Conservation (phyloP, 2,329 filamentous ascomycete species). For the Beauveria australis region DNA sequence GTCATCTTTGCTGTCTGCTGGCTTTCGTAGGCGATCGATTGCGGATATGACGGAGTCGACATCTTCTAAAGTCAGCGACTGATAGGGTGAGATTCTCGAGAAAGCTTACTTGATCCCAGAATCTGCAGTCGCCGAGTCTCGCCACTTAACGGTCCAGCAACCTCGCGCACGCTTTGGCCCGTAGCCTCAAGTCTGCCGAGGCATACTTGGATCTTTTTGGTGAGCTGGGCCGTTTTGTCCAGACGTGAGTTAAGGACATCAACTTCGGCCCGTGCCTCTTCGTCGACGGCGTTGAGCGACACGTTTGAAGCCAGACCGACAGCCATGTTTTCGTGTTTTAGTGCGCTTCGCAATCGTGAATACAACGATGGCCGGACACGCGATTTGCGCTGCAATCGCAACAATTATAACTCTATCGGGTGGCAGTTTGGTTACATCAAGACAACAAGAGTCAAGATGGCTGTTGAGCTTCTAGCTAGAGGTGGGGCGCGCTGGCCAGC, state of each 20-base stretch:
- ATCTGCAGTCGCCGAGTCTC: constrained; percentile 85
- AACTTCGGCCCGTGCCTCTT: constrained; percentile 61
- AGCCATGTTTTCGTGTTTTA: constrained; percentile 34
- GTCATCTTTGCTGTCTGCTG: constrained; percentile 83
- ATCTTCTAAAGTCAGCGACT: constrained; percentile 40
- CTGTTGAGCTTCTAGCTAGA: neutral
- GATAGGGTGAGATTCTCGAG: neutral
- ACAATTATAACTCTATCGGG: neutral
- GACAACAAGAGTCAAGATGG: neutral
- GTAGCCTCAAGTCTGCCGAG: constrained; percentile 76
- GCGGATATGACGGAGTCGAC: constrained; percentile 78
- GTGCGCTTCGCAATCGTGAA: neutral
- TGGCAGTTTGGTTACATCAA: neutral
- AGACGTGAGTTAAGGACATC: constrained; percentile 65
- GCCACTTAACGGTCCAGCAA: constrained; percentile 84
- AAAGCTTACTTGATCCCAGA: constrained; percentile 65
- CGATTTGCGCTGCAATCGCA: neutral
- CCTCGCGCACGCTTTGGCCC: constrained; percentile 83
- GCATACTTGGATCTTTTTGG: constrained; percentile 90
- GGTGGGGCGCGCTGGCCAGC: neutral
- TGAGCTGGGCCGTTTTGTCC: constrained; percentile 86
- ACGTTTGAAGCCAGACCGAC: constrained; percentile 35
- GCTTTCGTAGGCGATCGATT: constrained; percentile 81
- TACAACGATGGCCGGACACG: neutral
- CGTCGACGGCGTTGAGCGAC: constrained; percentile 47